These are phyloP conservation scores for Phellopilus nigrolimitatus DNA, from an alignment of 1,284 basidiomycete species.

Conservation along the genomic window DNA sequence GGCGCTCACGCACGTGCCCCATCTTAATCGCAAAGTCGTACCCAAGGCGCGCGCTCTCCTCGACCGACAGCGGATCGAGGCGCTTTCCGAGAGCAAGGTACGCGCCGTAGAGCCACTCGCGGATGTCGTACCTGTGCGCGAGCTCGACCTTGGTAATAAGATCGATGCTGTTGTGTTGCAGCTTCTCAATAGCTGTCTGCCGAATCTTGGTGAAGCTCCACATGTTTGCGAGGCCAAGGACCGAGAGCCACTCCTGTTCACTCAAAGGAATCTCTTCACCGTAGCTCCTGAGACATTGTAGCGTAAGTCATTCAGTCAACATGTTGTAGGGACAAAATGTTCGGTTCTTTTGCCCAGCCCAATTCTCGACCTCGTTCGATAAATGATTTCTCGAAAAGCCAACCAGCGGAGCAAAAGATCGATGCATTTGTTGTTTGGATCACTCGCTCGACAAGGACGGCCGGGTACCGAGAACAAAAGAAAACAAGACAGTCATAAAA, in stretches of 20 bases:
- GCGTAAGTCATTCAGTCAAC: no score
- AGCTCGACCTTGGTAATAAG: constrained; percentile 26
- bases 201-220: constrained; percentile 26
- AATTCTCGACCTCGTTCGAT: no score
- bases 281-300: constrained; percentile 19
- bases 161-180: constrained; percentile 25
- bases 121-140: constrained; percentile 25
- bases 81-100: constrained; percentile 25
- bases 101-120: constrained; percentile 24
- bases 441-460: no score
- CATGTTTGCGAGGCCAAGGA: constrained; percentile 26
- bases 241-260: constrained; percentile 29
- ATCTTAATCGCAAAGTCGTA: constrained; percentile 22
- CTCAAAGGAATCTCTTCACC: constrained; percentile 22
- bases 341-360: no score
- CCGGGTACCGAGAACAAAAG: no score
- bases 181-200: constrained; percentile 25
- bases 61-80: constrained; percentile 24
- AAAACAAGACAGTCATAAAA: neutral
- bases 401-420: no score
- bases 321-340: no score
- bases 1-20: constrained; percentile 14
- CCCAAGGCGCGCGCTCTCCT: constrained; percentile 26
- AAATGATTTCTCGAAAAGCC: no score
- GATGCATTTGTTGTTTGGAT: no score